Percentiles rank a stretch among this genome's conserved stretches.
phyloP scores from a whole-genome alignment of 2,329 filamentous ascomycete species.

The Trichoderma gracile region DNA sequence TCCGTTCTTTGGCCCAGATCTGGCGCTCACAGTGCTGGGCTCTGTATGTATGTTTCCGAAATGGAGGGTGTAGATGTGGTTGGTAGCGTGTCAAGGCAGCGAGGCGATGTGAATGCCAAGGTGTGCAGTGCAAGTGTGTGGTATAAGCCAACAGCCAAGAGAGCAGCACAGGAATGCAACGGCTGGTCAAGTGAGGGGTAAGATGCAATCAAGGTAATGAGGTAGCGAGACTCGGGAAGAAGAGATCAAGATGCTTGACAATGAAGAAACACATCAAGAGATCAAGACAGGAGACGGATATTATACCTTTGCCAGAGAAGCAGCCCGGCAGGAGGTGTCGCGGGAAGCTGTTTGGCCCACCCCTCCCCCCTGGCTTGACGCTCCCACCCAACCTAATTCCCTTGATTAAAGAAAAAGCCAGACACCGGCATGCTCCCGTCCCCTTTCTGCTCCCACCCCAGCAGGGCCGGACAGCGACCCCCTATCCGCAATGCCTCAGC shows the following conservation, averaged over 20 bases:
- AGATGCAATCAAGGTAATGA: not conserved
- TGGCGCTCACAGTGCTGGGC: not conserved
- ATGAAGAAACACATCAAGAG: not conserved
- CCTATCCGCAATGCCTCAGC: slow-evolving; percentile 2
- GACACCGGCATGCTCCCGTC: not conserved
- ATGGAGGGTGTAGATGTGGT: slow-evolving; percentile 10
- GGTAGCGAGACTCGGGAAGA: not conserved
- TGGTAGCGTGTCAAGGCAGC: not conserved
- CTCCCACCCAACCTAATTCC: not conserved
- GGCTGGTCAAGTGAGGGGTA: not conserved
- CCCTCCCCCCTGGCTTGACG: not conserved
- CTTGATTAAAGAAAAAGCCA: slow-evolving; percentile 3
- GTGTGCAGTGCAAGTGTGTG: not conserved
- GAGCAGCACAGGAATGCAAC: slow-evolving; percentile 1
- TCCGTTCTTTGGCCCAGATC: not conserved
- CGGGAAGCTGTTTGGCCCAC: not conserved
- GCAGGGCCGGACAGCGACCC: not conserved
- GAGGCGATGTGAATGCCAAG: slow-evolving; percentile 6
- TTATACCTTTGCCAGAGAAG: not conserved
- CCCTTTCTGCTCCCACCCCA: not conserved
- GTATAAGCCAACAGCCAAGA: slow-evolving; percentile 20
- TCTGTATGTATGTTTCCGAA: slow-evolving; percentile 10
- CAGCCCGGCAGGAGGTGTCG: not conserved
- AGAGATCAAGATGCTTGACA: not conserved
- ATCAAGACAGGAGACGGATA: not conserved